A percentile compares a stretch with the other conserved stretches of the same genome.
phyloP scores from a whole-genome alignment of 148 eudicot species.

The Cornus suecica region DNA sequence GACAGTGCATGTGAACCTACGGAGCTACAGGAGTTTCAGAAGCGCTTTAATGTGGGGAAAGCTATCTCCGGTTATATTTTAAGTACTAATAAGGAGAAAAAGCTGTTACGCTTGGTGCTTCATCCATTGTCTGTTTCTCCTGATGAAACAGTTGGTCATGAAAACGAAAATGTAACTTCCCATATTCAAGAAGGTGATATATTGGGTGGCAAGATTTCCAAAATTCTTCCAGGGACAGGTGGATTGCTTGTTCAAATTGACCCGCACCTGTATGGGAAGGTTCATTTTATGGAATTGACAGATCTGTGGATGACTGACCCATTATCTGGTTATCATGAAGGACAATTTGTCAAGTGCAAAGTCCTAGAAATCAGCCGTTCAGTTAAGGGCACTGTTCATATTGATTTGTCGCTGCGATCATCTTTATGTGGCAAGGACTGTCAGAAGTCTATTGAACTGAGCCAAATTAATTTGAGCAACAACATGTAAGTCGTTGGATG shows the following conservation, averaged over 20 bases:
- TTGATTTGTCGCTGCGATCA: slow-evolving; percentile 74
- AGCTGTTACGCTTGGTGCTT: slow-evolving; percentile 56
- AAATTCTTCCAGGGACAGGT: slow-evolving; percentile 75
- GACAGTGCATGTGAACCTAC: slow-evolving; percentile 69
- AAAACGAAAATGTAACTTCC: slow-evolving; percentile 29
- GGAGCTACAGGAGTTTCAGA: slow-evolving; percentile 67
- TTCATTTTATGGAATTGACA: slow-evolving; percentile 74
- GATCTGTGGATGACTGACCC: slow-evolving; percentile 65
- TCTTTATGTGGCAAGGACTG: slow-evolving; percentile 26
- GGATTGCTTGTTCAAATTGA: slow-evolving; percentile 89
- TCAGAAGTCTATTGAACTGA: slow-evolving; percentile 13
- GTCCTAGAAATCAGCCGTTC: slow-evolving; percentile 66
- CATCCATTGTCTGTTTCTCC: slow-evolving; percentile 37
- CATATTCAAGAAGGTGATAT: slow-evolving; percentile 59
- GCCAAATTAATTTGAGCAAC: neutral
- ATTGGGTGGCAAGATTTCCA: slow-evolving; percentile 84
- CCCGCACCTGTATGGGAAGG: slow-evolving; percentile 82
- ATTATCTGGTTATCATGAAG: slow-evolving; percentile 65
- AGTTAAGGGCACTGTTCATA: slow-evolving; percentile 53
- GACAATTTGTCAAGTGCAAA: slow-evolving; percentile 84
- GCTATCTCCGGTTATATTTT: slow-evolving; percentile 56
- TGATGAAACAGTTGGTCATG: slow-evolving; percentile 15
- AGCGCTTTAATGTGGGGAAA: slow-evolving; percentile 57
- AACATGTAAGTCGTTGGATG: slow-evolving; percentile 23
- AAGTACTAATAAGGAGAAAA: slow-evolving; percentile 56